Conservation (phyloP, 148 eudicot species). For the Camellia japonica region DNA sequence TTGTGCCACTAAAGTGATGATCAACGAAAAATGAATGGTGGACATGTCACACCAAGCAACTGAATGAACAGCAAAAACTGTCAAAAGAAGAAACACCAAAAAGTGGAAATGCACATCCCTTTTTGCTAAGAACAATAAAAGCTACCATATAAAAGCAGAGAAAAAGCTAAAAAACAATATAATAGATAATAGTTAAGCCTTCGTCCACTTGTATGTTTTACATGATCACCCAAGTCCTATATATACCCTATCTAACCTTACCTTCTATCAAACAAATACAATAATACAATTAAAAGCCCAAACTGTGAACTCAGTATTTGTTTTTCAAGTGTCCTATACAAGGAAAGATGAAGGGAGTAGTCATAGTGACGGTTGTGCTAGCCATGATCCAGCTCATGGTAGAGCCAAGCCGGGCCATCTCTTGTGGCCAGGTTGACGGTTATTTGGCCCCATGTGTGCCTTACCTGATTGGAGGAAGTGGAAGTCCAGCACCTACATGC, state of each 20-base stretch:
- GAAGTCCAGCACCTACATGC: conserved; percentile 12
- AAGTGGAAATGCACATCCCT: not conserved
- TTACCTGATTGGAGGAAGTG: conserved; percentile 21
- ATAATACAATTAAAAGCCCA: not conserved
- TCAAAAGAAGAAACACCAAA: not conserved
- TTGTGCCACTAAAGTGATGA: not conserved
- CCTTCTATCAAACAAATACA: not conserved
- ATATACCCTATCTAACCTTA: not conserved
- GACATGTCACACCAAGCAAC: not conserved
- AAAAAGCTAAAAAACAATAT: not conserved
- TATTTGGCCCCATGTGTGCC: conserved; percentile 19
- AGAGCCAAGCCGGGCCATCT: conserved; percentile 18
- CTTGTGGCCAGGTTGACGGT: conserved; percentile 21
- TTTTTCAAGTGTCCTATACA: not conserved
- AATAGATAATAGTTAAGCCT: not conserved
- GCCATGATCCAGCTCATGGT: conserved; percentile 19
- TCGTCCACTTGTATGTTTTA: not conserved
- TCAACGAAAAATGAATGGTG: not conserved
- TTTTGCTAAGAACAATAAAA: conserved; percentile 3
- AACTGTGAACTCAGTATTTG: not conserved
- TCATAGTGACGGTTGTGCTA: conserved; percentile 14
- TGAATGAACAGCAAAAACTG: not conserved
- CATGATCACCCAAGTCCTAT: not conserved
- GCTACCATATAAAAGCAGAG: conserved; percentile 2
- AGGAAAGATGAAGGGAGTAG: conserved; percentile 23